These are phyloP conservation scores for Usnea hakonensis DNA, from an alignment of 495 filamentous ascomycete species.

Conservation along the genomic window DNA sequence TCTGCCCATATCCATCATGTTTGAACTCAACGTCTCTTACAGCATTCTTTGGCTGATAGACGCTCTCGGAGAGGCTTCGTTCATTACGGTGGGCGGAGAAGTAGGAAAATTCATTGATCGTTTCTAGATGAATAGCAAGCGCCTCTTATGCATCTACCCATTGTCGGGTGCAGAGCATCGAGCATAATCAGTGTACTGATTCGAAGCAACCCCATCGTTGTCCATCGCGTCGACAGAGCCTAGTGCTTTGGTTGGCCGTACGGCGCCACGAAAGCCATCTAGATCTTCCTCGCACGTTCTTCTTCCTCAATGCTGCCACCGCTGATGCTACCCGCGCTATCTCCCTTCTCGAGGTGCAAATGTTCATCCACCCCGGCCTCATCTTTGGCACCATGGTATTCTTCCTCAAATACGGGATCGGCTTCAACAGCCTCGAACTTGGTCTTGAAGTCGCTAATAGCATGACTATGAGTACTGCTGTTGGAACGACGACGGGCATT, in stretches of 20 bases:
- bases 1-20: background rate
- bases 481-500: conserved; percentile 91
- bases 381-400: conserved; percentile 51
- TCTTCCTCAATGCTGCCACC: conserved; percentile 36
- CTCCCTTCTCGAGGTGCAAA: conserved; percentile 41
- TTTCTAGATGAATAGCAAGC: conserved; percentile 5
- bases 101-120: conserved; percentile 5
- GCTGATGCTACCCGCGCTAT: conserved; percentile 39
- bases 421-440: conserved; percentile 82
- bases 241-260: background rate
- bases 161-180: conserved; percentile 6
- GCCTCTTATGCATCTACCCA: background rate
- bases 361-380: conserved; percentile 38
- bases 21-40: background rate
- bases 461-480: conserved; percentile 60
- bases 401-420: conserved; percentile 86
- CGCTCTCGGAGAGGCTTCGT: background rate
- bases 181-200: background rate
- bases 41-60: background rate
- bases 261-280: conserved; percentile 2
- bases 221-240: conserved; percentile 4
- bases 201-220: background rate
- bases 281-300: conserved; percentile 34
- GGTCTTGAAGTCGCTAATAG: conserved; percentile 64
- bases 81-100: background rate